phyloP scores from a whole-genome alignment of 768 basidiomycete genomes.

The Amanita pseudoporphyria region DNA sequence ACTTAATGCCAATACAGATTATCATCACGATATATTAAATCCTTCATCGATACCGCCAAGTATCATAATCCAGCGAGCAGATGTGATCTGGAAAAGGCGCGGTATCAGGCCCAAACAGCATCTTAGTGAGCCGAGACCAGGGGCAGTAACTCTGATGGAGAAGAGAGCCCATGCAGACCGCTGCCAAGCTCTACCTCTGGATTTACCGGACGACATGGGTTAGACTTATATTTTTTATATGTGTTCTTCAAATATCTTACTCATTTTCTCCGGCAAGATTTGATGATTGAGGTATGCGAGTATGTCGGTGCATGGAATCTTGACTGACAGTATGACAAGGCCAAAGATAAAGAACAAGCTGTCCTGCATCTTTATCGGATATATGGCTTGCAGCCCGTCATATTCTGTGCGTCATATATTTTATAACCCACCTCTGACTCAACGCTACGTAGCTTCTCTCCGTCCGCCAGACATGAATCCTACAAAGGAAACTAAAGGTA shows the following conservation, averaged over 20 bases:
- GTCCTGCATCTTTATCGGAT: conserved; percentile 78
- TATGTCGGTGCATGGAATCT: background rate
- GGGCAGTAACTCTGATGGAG: conserved; percentile 79
- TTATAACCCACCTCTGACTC: background rate
- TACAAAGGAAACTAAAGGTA: conserved; percentile 34
- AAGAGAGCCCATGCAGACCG: conserved; percentile 80
- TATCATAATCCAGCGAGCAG: conserved; percentile 65
- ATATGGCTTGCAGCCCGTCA: conserved; percentile 61
- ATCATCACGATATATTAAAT: conserved; percentile 74
- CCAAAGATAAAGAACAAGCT: conserved; percentile 91
- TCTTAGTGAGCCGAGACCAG: conserved; percentile 81
- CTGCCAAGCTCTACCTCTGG: conserved; percentile 55
- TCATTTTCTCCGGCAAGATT: conserved; percentile 31
- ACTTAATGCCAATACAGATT: conserved; percentile 33
- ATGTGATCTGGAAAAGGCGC: conserved; percentile 61
- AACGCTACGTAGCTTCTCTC: conserved; percentile 26
- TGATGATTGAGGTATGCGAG: conserved; percentile 75
- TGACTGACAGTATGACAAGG: conserved; percentile 21
- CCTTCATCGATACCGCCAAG: conserved; percentile 50
- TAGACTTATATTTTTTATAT: conserved; percentile 12
- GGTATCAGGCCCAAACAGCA: conserved; percentile 90
- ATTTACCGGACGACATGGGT: conserved; percentile 63
- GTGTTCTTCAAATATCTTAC: conserved; percentile 3
- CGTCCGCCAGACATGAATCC: conserved; percentile 32
- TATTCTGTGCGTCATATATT: conserved; percentile 30